Base-by-base conservation (phyloP, 2,329 filamentous ascomycete genomes). In the Thelonectria rubi region DNA sequence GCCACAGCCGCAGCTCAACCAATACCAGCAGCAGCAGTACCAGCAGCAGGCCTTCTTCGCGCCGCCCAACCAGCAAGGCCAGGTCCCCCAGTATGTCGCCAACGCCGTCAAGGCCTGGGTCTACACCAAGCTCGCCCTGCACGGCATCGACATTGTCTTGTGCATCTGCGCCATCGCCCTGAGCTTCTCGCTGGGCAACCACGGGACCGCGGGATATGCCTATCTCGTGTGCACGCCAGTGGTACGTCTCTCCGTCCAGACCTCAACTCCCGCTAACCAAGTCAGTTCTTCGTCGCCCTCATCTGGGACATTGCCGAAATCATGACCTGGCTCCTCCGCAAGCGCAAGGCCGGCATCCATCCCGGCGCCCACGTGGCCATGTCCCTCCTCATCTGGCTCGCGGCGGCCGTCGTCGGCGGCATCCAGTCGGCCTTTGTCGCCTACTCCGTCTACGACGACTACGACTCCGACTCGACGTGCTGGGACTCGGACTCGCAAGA, bases 281-380 rank as follows among this genome's bases (percentile, higher is more conserved):
- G 14, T 7, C 48, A 82, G 80, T 75, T 77, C 18, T 66, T 70
- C 20, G 30, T 75, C 1, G 73, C 76, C 10, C 42, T 80, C 7
- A 2, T 80, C 42, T 81, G 80, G 77, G 76, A 76, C 34, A 37
- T 72, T 1, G 67, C 75, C 30, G 80, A 83, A 46, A 64, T 80
- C 49, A 67, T 81, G 56, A 77, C 73, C 24, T 73, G 78, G 17
- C 71, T 65, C 37, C 58, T 71, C 15, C 77, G 77, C 39, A 74
- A 71, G 7, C 72, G 68, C 50, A 69, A 73, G 21, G 64, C 64
- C 3, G 77, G 78, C 39, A 78, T 82, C 18, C 78, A 80, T 54
- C 80, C 81, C 0, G 80, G 79, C 24, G 77, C 76, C 8, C 79
- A 82, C 48, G 77, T 83, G 34, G 78, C 69, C 54, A 42, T 80